These are phyloP conservation scores for Sugiyamaella americana DNA, from an alignment of 805 yeast species.

Conservation along the genomic window DNA sequence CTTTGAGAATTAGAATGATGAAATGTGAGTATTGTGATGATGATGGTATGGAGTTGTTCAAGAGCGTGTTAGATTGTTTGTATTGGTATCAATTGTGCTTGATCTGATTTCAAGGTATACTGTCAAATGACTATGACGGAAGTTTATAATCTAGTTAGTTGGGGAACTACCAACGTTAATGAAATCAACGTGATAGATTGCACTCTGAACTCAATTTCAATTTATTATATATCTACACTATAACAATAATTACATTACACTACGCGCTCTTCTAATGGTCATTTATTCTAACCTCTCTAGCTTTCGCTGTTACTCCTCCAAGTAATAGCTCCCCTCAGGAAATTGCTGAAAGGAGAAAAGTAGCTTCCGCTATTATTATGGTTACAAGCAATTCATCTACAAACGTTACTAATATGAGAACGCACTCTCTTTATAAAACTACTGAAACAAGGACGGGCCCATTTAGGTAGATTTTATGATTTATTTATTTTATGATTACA, in stretches of 20 bases:
- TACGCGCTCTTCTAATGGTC: neutral
- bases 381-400: neutral
- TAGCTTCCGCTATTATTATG: neutral
- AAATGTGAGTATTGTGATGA: neutral
- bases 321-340: neutral
- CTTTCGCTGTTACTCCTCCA: neutral
- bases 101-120: too few relatives aligned
- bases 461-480: neutral
- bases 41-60: neutral
- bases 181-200: neutral
- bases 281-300: too few relatives aligned
- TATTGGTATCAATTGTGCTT: neutral
- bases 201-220: neutral
- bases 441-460: neutral
- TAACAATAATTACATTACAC: neutral
- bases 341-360: neutral
- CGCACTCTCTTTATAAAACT: neutral
- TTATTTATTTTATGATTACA: too few relatives aligned
- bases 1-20: neutral
- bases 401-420: neutral
- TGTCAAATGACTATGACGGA: too few relatives aligned
- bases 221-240: too few relatives aligned
- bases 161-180: neutral
- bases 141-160: neutral
- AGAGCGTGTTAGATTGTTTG: neutral